phyloP scores from a whole-genome alignment of 2,329 filamentous ascomycete species.

The Stemphylium lycopersici region DNA sequence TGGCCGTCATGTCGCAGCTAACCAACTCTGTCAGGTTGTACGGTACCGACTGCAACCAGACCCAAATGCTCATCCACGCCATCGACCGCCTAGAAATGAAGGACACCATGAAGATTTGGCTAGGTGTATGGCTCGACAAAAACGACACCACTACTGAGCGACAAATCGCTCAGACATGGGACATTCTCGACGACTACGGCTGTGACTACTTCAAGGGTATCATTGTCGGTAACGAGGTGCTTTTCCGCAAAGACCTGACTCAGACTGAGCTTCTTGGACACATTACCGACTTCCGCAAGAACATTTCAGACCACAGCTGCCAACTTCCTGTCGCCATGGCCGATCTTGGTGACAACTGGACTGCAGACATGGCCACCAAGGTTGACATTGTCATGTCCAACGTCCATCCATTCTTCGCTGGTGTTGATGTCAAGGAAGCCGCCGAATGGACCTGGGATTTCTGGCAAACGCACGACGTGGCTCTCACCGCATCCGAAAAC shows the following conservation, averaged over 20 bases:
- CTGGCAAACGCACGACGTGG: conserved; percentile 73
- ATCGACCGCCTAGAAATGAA: conserved; percentile 76
- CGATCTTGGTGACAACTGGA: conserved; percentile 91
- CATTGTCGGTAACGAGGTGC: conserved; percentile 68
- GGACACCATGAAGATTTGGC: conserved; percentile 80
- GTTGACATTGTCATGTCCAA: conserved; percentile 96
- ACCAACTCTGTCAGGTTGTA: conserved; percentile 89
- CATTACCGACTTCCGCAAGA: conserved; percentile 71
- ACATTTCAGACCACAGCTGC: conserved; percentile 68
- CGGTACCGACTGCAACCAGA: conserved; percentile 97
- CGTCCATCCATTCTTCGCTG: conserved; percentile 94
- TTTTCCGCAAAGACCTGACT: conserved; percentile 70
- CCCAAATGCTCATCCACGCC: conserved; percentile 86
- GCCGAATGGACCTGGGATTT: conserved; percentile 83
- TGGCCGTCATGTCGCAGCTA: conserved; percentile 87
- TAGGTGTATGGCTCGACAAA: conserved; percentile 89
- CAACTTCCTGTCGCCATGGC: conserved; percentile 82
- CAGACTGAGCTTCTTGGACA: conserved; percentile 66
- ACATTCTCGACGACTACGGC: conserved; percentile 70
- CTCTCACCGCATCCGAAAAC: conserved; percentile 61
- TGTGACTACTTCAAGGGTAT: conserved; percentile 64
- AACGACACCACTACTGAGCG: conserved; percentile 84
- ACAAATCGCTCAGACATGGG: conserved; percentile 83
- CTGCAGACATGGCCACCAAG: conserved; percentile 66
- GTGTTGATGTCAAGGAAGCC: conserved; percentile 70